Percentiles rank a stretch among this genome's conserved stretches.
These are phyloP conservation scores for Emericellopsis atlantica DNA, from an alignment of 2,329 filamentous ascomycete species.

Conservation along the genomic window DNA sequence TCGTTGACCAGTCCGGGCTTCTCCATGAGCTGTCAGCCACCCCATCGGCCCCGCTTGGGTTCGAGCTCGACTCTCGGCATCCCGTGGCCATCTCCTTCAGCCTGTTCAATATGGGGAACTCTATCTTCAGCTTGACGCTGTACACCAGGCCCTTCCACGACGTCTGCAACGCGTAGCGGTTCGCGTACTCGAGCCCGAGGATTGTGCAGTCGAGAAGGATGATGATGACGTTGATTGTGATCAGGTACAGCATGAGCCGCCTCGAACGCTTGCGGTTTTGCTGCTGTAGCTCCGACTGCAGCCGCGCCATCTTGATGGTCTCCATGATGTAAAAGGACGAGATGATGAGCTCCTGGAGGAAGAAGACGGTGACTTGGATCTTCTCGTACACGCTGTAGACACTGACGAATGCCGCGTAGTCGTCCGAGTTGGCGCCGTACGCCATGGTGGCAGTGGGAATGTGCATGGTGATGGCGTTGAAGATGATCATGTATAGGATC, in stretches of 20 bases:
- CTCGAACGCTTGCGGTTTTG: neutral
- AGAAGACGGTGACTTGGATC: conserved; percentile 43
- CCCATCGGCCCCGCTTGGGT: no score
- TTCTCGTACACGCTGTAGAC: conserved; percentile 36
- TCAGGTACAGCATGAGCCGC: conserved; percentile 16
- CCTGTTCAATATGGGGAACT: conserved; percentile 16
- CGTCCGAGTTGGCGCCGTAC: conserved; percentile 30
- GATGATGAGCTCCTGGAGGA: conserved; percentile 40
- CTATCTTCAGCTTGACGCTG: conserved; percentile 16
- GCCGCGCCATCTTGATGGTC: conserved; percentile 32
- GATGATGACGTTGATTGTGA: conserved; percentile 25
- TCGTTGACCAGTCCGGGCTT: no score
- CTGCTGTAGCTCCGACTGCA: neutral
- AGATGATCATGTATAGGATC: conserved; percentile 44
- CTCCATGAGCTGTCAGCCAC: no score
- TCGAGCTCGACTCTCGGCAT: neutral
- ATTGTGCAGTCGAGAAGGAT: conserved; percentile 23
- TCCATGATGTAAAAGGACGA: conserved; percentile 40
- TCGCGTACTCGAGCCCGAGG: conserved; percentile 12
- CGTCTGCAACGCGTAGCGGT: conserved; percentile 12
- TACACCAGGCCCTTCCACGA: conserved; percentile 14
- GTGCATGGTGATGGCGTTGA: conserved; percentile 39
- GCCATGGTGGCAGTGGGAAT: conserved; percentile 40
- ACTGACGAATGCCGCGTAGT: conserved; percentile 7
- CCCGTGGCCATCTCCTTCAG: conserved; percentile 9